Base-by-base conservation (phyloP, 2,329 filamentous ascomycete genomes). In the Spiromastix sp. region DNA sequence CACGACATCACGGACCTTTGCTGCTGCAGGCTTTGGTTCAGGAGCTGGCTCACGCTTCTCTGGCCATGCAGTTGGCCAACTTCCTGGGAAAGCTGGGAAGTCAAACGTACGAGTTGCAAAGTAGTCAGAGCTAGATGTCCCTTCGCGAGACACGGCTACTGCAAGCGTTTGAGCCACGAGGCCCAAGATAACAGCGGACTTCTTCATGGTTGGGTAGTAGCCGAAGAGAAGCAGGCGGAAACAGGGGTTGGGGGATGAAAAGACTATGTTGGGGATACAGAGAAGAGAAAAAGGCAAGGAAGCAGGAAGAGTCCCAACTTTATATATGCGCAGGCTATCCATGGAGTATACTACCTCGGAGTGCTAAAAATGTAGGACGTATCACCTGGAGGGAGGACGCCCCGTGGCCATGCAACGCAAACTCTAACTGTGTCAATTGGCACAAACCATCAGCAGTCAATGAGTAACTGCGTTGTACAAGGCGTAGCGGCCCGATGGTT, bases 111-210 rank as follows among this genome's bases (percentile, higher is more conserved):
- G 26, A 18, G 36, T 42, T 19, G 38, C 34, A 21, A 27, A n/a
- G 15, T 27, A 25, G 12, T 32, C 30, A 30, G 33, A 19, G 12
- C 20, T 13, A 15, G 10, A n/a, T n/a, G n/a, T n/a, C n/a, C 19
- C 13, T 13, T 27, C 25, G 20, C 35, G 38, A 18, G 22, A 30
- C 30, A 28, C 31, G n/a, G 34, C 34, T 35, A 34, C 43, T 27
- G 20, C 16, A 13, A 59, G 50, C 47, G 48, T 40, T 19, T 40
- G 37, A 22, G 39, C 33, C 15, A 37, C 38, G 34, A 47, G 22
- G 34, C 34, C 38, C 27, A 46, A 36, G 31, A 44, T 35, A 24
- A 43, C 22, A 20, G 31, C 28, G 32, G 42, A 33, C 40, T 46
- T 44, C 41, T 20, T 36, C 29, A 20, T 37, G 9, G 13, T 37